phyloP scores from a whole-genome alignment of 2,329 filamentous ascomycete species.

The Nothophoma quercina region DNA sequence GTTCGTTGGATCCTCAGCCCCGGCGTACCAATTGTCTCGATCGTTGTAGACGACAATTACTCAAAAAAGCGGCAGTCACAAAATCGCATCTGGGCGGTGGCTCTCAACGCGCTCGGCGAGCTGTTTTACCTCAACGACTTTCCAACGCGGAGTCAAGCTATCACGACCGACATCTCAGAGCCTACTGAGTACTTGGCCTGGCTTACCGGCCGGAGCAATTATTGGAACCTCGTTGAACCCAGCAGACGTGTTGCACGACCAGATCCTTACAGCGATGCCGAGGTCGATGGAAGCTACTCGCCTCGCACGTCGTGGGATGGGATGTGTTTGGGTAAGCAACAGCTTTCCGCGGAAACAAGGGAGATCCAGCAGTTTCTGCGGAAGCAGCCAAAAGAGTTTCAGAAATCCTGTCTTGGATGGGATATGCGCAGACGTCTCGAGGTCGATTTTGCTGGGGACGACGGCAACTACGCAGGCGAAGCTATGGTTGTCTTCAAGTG shows the following conservation, averaged over 20 bases:
- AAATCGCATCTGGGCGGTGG: conserved; percentile 85
- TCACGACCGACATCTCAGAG: conserved; percentile 60
- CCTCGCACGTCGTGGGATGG: conserved; percentile 78
- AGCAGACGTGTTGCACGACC: conserved; percentile 75
- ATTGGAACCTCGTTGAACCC: conserved; percentile 81
- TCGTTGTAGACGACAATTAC: conserved; percentile 85
- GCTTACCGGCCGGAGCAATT: conserved; percentile 78
- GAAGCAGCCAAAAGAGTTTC: conserved; percentile 79
- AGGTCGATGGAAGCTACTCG: conserved; percentile 74
- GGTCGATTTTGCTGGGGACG: conserved; percentile 87
- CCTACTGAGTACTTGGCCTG: conserved; percentile 72
- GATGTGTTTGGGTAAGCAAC: conserved; percentile 73
- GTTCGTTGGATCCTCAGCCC: conserved; percentile 90
- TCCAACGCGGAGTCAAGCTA: conserved; percentile 63
- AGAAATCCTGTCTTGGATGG: conserved; percentile 81
- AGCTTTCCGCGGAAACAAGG: conserved; percentile 76
- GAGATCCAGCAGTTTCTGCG: conserved; percentile 81
- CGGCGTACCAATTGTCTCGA: conserved; percentile 86
- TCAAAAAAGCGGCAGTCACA: conserved; percentile 72
- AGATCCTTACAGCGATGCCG: conserved; percentile 75
- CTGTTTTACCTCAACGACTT: conserved; percentile 82
- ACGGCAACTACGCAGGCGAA: conserved; percentile 79
- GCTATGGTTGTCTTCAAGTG: conserved; percentile 76
- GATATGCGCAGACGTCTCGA: conserved; percentile 87
- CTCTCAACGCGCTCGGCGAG: conserved; percentile 92